Evolutionary conservation across 495 filamentous ascomycete species (phyloP).

Genomic region (Penicillium roqueforti): DNA sequence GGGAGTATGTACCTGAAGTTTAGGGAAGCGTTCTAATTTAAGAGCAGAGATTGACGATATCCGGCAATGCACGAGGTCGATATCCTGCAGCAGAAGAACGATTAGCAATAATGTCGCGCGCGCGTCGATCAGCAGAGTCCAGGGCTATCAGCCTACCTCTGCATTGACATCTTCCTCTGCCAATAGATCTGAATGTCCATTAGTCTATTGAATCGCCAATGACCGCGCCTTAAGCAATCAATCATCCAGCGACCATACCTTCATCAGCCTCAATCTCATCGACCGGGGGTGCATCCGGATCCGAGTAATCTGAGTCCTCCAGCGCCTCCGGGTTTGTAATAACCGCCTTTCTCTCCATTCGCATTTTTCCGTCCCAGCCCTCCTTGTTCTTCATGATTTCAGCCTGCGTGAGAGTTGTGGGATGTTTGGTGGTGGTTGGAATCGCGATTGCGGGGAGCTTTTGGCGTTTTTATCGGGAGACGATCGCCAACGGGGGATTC

Average conservation of each 20-base stretch:
- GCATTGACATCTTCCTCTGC: conserved; percentile 58
- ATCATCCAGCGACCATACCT: conserved; percentile 43
- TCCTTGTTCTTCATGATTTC: conserved; percentile 57
- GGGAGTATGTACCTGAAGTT: conserved; percentile 53
- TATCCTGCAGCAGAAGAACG: conserved; percentile 54
- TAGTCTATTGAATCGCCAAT: background rate
- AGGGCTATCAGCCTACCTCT: conserved; percentile 39
- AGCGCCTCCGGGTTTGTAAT: conserved; percentile 71
- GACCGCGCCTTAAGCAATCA: background rate
- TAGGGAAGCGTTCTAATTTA: conserved; percentile 73
- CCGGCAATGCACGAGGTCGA: conserved; percentile 83
- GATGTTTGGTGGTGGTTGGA: conserved; percentile 18
- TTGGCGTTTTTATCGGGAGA: conserved; percentile 6
- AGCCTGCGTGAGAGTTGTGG: conserved; percentile 1
- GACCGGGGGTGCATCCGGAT: conserved; percentile 71
- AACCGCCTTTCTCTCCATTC: conserved; percentile 60
- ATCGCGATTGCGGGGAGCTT: conserved; percentile 25
- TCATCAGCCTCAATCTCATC: conserved; percentile 80
- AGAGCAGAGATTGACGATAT: conserved; percentile 76
- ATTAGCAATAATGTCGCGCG: conserved; percentile 11
- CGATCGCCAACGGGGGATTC: background rate
- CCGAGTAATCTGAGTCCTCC: conserved; percentile 79
- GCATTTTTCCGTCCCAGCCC: conserved; percentile 92
- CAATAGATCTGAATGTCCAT: conserved; percentile 52
- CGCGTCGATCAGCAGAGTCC: background rate